Evolutionary conservation across 352 stramenopile species (phyloP).

Genomic region (Phytophthora rubi): DNA sequence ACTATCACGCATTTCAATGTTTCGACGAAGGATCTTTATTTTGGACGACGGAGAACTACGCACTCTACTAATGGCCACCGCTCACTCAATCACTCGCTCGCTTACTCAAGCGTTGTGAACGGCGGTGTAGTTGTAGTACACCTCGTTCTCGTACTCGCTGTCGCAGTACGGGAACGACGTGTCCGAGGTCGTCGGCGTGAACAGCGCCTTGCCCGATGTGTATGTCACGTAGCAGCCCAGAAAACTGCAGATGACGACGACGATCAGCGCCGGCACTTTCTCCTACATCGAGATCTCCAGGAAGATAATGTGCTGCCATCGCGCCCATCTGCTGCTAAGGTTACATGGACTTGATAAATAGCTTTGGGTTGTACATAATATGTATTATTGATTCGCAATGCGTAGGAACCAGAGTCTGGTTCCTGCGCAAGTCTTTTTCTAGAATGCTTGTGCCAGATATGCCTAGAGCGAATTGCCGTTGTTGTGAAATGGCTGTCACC

Average conservation of each 20-base stretch:
- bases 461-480: too few species aligned
- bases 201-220: slow-evolving; percentile 5
- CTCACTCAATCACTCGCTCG: background rate
- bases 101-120: background rate
- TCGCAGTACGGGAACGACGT: slow-evolving; percentile 7
- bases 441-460: too few species aligned
- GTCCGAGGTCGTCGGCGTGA: background rate
- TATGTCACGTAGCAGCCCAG: slow-evolving; percentile 9
- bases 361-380: too few species aligned
- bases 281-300: slow-evolving; percentile 30
- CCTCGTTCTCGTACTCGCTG: slow-evolving; percentile 2
- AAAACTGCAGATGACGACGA: slow-evolving; percentile 8
- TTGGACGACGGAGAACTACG: background rate
- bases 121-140: slow-evolving; percentile 4
- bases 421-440: too few species aligned
- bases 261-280: slow-evolving; percentile 23
- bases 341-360: too few species aligned
- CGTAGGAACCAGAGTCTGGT: too few species aligned
- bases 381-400: too few species aligned
- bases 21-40: background rate
- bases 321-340: too few species aligned
- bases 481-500: too few species aligned
- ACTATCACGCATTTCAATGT: background rate
- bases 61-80: background rate
- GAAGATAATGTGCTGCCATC: slow-evolving; percentile 32